phyloP scores from a whole-genome alignment of 805 yeast genomes.

The Schwanniomyces pseudopolymorphus region DNA sequence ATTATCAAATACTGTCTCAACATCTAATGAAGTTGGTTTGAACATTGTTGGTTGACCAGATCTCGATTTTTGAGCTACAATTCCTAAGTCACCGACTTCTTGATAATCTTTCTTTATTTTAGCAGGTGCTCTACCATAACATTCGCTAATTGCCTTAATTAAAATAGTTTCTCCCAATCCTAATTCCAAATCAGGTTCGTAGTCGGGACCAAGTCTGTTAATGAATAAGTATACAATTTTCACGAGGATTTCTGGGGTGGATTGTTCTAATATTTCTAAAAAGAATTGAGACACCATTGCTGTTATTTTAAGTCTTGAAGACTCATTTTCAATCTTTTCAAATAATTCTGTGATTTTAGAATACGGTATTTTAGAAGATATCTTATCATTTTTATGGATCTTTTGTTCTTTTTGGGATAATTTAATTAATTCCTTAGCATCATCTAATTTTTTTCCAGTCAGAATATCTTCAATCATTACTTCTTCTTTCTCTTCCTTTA shows the following conservation, averaged over 20 bases:
- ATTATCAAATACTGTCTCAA: slow-evolving; percentile 69
- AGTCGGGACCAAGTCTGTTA: slow-evolving; percentile 91
- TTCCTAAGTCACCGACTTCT: slow-evolving; percentile 85
- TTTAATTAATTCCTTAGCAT: slow-evolving; percentile 14
- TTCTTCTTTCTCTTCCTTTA: background rate
- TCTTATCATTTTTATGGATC: slow-evolving; percentile 8
- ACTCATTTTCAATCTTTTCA: slow-evolving; percentile 73
- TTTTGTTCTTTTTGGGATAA: slow-evolving; percentile 10
- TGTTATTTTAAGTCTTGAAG: slow-evolving; percentile 81
- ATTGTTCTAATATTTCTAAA: slow-evolving; percentile 53
- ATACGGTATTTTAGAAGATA: slow-evolving; percentile 25
- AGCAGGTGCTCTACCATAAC: slow-evolving; percentile 77
- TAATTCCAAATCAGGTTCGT: slow-evolving; percentile 83
- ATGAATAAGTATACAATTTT: slow-evolving; percentile 81
- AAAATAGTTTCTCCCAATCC: slow-evolving; percentile 91
- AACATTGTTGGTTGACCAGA: slow-evolving; percentile 90
- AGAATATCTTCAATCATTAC: background rate
- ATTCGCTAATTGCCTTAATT: slow-evolving; percentile 83
- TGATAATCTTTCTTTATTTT: slow-evolving; percentile 75
- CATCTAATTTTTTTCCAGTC: slow-evolving; percentile 6
- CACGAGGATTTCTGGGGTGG: slow-evolving; percentile 49
- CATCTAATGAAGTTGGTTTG: slow-evolving; percentile 79
- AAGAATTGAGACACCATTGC: slow-evolving; percentile 75
- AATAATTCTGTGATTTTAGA: slow-evolving; percentile 60
- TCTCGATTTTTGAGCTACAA: slow-evolving; percentile 81